Percentiles rank a stretch among this genome's conserved stretches.
Evolutionary conservation across 176 grass and related monocot genomes (phyloP).

Genomic region (Bromus sterilis): DNA sequence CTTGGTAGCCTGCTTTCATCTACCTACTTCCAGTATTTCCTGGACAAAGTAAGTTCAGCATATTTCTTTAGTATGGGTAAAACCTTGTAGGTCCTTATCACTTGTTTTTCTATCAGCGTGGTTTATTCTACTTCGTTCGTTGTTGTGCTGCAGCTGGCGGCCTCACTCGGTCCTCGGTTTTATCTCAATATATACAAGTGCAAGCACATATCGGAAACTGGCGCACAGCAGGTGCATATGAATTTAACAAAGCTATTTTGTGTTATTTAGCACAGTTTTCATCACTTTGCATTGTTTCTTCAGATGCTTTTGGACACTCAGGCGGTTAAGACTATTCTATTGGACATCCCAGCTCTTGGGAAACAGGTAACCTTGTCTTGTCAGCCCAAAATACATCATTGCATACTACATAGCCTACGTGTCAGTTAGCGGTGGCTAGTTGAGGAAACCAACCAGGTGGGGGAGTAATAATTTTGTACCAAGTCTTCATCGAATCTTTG

Average conservation of each 20-base stretch:
- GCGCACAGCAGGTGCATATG: constrained; percentile 78
- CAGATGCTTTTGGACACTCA: constrained; percentile 99
- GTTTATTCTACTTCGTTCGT: constrained; percentile 18
- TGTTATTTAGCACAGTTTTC: constrained; percentile 15
- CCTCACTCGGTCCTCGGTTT: constrained; percentile 95
- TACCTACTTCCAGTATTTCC: constrained; percentile 99
- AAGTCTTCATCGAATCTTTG: constrained; percentile 9
- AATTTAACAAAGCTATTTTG: not conserved
- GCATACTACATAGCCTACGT: not conserved
- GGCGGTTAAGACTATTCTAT: constrained; percentile 85
- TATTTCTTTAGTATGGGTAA: constrained; percentile 6
- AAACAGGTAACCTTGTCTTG: constrained; percentile 62
- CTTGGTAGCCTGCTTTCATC: constrained; percentile 80
- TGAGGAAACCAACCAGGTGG: not conserved
- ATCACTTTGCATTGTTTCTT: constrained; percentile 3
- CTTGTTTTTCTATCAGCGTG: not conserved
- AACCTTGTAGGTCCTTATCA: not conserved
- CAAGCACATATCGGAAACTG: constrained; percentile 99
- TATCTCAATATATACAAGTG: constrained; percentile 99
- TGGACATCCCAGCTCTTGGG: constrained; percentile 93
- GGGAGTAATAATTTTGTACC: constrained; percentile 15
- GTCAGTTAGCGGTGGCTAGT: not conserved
- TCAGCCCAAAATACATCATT: not conserved
- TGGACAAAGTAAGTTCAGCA: constrained; percentile 73
- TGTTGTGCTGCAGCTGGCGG: constrained; percentile 70